These are phyloP conservation scores for Podosphaera aphanis DNA, from an alignment of 2,329 filamentous ascomycete species.

Conservation along the genomic window DNA sequence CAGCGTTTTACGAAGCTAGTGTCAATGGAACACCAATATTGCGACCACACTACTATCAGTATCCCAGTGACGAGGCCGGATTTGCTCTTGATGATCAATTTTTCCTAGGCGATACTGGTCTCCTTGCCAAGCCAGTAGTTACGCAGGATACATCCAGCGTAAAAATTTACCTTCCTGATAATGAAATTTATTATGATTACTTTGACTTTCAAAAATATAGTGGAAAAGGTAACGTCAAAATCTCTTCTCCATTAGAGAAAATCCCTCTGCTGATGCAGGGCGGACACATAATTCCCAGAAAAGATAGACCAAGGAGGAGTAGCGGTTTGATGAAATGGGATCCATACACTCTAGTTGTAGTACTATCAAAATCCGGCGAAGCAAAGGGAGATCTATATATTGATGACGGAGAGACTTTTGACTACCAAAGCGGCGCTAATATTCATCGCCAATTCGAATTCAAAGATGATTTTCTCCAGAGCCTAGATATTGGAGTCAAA, in stretches of 20 bases:
- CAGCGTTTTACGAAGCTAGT: conserved; percentile 77
- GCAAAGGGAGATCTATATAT: conserved; percentile 69
- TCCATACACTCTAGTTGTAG: conserved; percentile 76
- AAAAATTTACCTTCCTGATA: conserved; percentile 71
- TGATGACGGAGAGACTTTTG: conserved; percentile 85
- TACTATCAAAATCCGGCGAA: conserved; percentile 40
- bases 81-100: conserved; percentile 83
- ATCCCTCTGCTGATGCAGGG: conserved; percentile 82
- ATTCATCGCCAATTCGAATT: conserved; percentile 67
- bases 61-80: conserved; percentile 66
- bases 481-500: conserved; percentile 35
- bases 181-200: conserved; percentile 86
- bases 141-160: conserved; percentile 48
- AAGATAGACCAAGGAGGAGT: conserved; percentile 68
- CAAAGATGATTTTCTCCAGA: conserved; percentile 33
- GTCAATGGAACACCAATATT: conserved; percentile 68
- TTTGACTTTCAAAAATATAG: conserved; percentile 59
- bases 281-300: conserved; percentile 74
- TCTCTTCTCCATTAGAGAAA: conserved; percentile 60
- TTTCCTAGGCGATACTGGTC: conserved; percentile 67
- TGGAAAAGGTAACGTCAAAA: conserved; percentile 43
- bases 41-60: conserved; percentile 77
- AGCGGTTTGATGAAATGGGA: conserved; percentile 80
- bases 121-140: conserved; percentile 81
- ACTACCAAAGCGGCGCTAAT: conserved; percentile 65